A percentile compares a stretch with the other conserved stretches of the same genome.
These are phyloP conservation scores for Cenchrus purpureus DNA, from an alignment of 176 grass and related monocot species.

Conservation along the genomic window DNA sequence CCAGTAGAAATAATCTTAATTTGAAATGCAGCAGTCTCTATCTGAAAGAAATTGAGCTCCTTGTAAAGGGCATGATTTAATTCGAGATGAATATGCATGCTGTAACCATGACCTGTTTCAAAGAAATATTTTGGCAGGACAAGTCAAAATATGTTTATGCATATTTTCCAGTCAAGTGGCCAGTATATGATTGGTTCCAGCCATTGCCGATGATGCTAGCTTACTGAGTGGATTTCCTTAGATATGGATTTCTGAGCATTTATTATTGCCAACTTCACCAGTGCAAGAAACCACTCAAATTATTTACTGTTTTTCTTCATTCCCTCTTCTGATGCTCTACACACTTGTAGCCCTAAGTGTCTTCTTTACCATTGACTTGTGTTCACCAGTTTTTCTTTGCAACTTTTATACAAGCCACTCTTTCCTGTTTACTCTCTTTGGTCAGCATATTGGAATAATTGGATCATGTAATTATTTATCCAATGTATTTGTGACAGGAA, in stretches of 20 bases:
- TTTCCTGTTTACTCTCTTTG: slow-evolving; percentile 26
- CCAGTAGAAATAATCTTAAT: slow-evolving; percentile 3
- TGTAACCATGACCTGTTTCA: background rate
- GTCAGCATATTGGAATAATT: background rate
- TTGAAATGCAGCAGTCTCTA: background rate
- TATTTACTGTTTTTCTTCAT: background rate
- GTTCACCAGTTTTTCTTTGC: background rate
- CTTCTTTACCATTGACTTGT: slow-evolving; percentile 17
- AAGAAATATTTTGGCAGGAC: slow-evolving; percentile 4
- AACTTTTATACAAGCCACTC: background rate
- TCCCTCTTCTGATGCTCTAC: background rate
- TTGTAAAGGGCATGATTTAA: background rate
- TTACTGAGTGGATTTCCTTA: background rate
- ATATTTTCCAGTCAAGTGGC: background rate
- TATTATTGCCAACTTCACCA: background rate
- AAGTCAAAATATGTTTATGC: background rate
- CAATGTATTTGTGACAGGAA: slow-evolving; percentile 68
- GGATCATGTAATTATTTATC: slow-evolving; percentile 23
- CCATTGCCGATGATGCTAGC: background rate
- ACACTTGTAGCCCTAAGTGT: background rate
- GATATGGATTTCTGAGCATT: background rate
- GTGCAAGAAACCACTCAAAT: slow-evolving; percentile 2
- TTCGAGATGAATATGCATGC: background rate
- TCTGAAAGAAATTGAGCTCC: background rate
- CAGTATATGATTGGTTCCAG: slow-evolving; percentile 28